Evolutionary conservation across 441 rosid genomes (phyloP), one percentile per base, ranked within the genome.

Genomic region (Aquilaria agallochum): DNA sequence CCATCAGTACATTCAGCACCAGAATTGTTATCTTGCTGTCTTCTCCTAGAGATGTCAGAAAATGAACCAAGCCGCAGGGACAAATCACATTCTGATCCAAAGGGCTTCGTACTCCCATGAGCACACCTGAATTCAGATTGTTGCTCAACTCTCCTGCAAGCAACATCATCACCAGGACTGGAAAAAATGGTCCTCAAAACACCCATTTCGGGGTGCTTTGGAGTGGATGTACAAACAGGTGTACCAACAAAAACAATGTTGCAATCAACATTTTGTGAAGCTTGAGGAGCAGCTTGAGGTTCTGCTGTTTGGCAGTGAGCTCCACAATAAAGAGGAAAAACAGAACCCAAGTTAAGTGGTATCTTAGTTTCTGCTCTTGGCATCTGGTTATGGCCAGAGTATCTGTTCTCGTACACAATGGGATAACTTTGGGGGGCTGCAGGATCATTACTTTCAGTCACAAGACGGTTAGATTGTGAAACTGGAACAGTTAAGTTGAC

Each of bases 1-100:
- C 78, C 76, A 51, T 74, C 91, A 46, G 53, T 68, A 50, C 76
- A 85, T 62, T 74, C 73, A 12, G 62, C 68, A 72, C 77, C 81
- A 55, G 52, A 78, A 64, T 59, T 66, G 5, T 45, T 68, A 62
- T 65, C 73, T 60, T 64, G 64, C 56, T 64, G 76, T 75, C 31
- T 44, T 64, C 74, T 78, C 62, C 52, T 63, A 20, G 65, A 64
- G 2, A 79, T 78, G 47, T 81, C 85, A 50, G 85, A 70, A 34
- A 74, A 74, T 59, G 66, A 71, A 75, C 96, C 92, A 72, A 94
- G 82, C 76, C 95, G 79, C 76, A 94, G 76, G 32, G 96, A 85
- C 55, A 94, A 78, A 81, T 94, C 97, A 60, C 96, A 94, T 27
- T 76, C 74, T 55, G 55, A 68, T 68, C 66, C 78, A 46, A 70